A percentile compares a stretch with the other conserved stretches of the same genome.
These are phyloP conservation scores for Aegilops tauschii DNA, from an alignment of 176 grass and related monocot genomes.

Conservation along the genomic window DNA sequence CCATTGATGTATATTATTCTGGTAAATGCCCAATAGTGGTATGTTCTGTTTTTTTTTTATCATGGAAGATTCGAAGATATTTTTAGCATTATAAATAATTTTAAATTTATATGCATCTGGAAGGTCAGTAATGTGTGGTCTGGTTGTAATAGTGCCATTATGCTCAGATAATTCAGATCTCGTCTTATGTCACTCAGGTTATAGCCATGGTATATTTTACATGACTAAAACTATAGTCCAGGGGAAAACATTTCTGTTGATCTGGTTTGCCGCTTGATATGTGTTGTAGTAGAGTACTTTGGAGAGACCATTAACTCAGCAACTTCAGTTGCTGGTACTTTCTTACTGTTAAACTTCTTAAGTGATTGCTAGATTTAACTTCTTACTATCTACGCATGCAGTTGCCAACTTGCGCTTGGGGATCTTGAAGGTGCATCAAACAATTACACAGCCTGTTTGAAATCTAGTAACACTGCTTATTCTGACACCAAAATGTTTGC, in stretches of 20 bases:
- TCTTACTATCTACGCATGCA: slow-evolving; percentile 33
- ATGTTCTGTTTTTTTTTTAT: slow-evolving; percentile 23
- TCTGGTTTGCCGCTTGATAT: slow-evolving; percentile 4
- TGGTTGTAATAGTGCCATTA: background rate
- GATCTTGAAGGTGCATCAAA: slow-evolving; percentile 78
- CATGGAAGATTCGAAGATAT: background rate
- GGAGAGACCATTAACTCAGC: slow-evolving; percentile 1
- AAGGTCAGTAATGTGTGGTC: slow-evolving; percentile 14
- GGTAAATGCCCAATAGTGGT: background rate
- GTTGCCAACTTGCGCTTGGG: slow-evolving; percentile 82
- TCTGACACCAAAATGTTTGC: slow-evolving; percentile 52
- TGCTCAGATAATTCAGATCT: background rate
- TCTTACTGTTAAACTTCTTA: background rate
- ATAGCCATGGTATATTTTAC: slow-evolving; percentile 6
- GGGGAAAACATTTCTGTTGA: background rate
- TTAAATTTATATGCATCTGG: background rate
- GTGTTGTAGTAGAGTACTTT: slow-evolving; percentile 11
- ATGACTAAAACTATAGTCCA: slow-evolving; percentile 2
- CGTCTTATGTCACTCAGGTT: background rate
- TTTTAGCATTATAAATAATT: background rate
- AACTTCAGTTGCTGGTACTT: slow-evolving; percentile 22
- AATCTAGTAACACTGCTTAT: slow-evolving; percentile 35
- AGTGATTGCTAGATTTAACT: slow-evolving; percentile 18
- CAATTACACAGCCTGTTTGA: slow-evolving; percentile 63
- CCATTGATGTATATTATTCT: background rate